phyloP scores from a whole-genome alignment of 768 basidiomycete genomes.

The Tulasnella sp. region DNA sequence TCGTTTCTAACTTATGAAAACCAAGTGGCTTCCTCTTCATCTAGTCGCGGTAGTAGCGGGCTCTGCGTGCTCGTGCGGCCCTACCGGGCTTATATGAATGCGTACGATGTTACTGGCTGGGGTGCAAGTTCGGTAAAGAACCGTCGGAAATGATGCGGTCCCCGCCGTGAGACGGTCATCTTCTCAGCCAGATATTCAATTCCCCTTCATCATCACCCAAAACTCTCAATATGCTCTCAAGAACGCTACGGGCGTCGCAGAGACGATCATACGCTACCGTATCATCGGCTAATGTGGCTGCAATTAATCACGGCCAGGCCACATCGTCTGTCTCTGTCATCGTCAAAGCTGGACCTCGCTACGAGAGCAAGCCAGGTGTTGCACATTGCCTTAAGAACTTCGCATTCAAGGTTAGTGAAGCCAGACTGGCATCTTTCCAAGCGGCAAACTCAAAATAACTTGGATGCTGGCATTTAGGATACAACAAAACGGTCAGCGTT shows the following conservation, averaged over 20 bases:
- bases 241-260: constrained; percentile 18
- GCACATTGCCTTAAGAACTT: constrained; percentile 96
- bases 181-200: background rate
- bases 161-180: too few species aligned
- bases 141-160: too few species aligned
- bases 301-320: constrained; percentile 71
- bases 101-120: too few species aligned
- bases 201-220: background rate
- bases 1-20: too few species aligned
- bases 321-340: constrained; percentile 81
- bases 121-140: too few species aligned
- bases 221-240: constrained; percentile 13
- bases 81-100: too few species aligned
- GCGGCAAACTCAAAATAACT: background rate
- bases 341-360: constrained; percentile 86
- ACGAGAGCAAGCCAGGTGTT: constrained; percentile 78
- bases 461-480: constrained; percentile 41
- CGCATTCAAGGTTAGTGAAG: constrained; percentile 84
- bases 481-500: constrained; percentile 78
- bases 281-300: constrained; percentile 71
- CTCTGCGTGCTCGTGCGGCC: too few species aligned
- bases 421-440: background rate
- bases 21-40: too few species aligned
- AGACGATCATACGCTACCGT: constrained; percentile 62
- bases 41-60: too few species aligned